phyloP scores from a whole-genome alignment of 805 yeast species.

The Candida adriatica region DNA sequence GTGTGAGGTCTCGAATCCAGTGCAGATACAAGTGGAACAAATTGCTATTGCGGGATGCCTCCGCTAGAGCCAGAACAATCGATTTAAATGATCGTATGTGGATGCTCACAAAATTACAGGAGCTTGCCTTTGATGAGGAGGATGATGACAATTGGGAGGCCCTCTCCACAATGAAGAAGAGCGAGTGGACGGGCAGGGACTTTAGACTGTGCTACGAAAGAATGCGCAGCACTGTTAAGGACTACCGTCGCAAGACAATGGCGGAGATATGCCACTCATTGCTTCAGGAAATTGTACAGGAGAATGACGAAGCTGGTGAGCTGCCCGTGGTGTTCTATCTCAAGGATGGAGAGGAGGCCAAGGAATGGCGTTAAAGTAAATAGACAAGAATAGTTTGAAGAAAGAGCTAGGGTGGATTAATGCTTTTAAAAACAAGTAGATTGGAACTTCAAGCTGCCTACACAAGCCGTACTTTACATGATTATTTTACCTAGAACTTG shows the following conservation, averaged over 20 bases:
- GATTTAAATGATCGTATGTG: conserved; percentile 42
- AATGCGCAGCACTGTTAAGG: conserved; percentile 46
- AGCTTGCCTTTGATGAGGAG: conserved; percentile 34
- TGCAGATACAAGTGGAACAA: conserved; percentile 96
- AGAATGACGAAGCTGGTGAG: conserved; percentile 9
- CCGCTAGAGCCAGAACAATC: conserved; percentile 36
- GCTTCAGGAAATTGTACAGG: conserved; percentile 18
- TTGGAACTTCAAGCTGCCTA: too few relatives aligned
- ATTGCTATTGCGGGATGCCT: conserved; percentile 53
- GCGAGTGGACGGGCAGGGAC: conserved; percentile 54
- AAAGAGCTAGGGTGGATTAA: too few relatives aligned
- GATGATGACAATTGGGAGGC: conserved; percentile 49
- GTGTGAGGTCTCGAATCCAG: conserved; percentile 83
- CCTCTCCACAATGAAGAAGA: conserved; percentile 37
- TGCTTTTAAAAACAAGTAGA: too few relatives aligned
- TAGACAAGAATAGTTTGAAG: too few relatives aligned
- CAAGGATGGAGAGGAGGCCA: too few relatives aligned
- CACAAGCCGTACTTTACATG: too few relatives aligned
- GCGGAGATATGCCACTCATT: conserved; percentile 27
- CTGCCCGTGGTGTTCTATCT: conserved; percentile 18
- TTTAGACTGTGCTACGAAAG: conserved; percentile 55
- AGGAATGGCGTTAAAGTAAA: too few relatives aligned
- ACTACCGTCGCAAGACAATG: conserved; percentile 33
- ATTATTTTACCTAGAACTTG: conserved; percentile 66
- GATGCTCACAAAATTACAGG: conserved; percentile 40